Evolutionary conservation across 164 flowering plant species (phyloP), one percentile per base, ranked within the genome.

Genomic region (Annona cherimola): DNA sequence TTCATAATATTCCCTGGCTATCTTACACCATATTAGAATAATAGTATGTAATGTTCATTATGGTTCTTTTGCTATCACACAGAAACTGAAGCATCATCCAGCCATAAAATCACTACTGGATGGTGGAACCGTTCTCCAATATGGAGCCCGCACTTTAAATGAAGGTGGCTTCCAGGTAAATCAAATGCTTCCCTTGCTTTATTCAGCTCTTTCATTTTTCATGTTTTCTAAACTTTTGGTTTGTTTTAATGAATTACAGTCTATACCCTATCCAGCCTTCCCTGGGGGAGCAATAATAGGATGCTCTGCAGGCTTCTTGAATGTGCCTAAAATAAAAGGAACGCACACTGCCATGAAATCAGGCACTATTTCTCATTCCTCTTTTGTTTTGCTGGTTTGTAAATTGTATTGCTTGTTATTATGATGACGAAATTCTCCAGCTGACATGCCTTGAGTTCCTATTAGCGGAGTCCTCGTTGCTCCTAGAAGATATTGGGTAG

Each of bases 211-310:
- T 63, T 44, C 73, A 40, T 69, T 18, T 42, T 57, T 19, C 61
- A 62, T 62, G 12, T 54, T 65, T 3, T 50, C 14, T 44, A 55
- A 41, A n/a, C n/a, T n/a, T n/a, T 9, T 50, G 44, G 4, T 11
- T 26, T 81, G 9, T 82, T 67, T 85, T 81, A 79, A 86, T 84
- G 80, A 80, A 80, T 89, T 91, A 83, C 98, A 93, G 98, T 96
- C 99, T 67, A 85, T 96, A 81, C 97, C 99, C 71, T 85, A 91
- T 83, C 97, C 98, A 81, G 90, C 93, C 80, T 96, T 96, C 75
- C 98, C 98, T 0, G 97, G 99, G 76, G 98, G 99, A 77, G 99
- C 98, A 74, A 86, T 96, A 69, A 86, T 93, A 67, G 99, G 99
- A 79, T 96, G 99, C 79, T 91, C 99, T 35, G 99, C 97, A 81